phyloP scores from a whole-genome alignment of 2,329 filamentous ascomycete genomes.

The Cordyceps sp. region DNA sequence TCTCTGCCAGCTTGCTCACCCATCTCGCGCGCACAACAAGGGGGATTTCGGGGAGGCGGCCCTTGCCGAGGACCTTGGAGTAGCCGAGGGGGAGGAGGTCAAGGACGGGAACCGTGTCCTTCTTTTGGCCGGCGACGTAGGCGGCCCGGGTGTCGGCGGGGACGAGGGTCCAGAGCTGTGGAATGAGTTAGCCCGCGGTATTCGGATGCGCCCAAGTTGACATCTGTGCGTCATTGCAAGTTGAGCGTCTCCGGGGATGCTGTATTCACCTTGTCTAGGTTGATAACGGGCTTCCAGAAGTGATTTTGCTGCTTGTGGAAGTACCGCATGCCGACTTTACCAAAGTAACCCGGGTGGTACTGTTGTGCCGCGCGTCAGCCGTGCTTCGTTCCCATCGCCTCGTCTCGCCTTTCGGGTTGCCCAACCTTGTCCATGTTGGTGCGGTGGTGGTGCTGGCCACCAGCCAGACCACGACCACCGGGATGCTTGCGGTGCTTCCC shows the following conservation, averaged over 20 bases:
- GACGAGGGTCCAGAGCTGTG: slow-evolving; percentile 85
- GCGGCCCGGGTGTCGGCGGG: slow-evolving; percentile 83
- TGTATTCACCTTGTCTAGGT: slow-evolving; percentile 77
- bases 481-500: slow-evolving; percentile 96
- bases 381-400: not conserved
- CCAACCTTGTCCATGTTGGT: slow-evolving; percentile 57
- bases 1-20: slow-evolving; percentile 90
- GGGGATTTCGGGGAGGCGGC: slow-evolving; percentile 81
- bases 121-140: slow-evolving; percentile 67
- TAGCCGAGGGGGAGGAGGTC: slow-evolving; percentile 95
- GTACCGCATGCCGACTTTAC: slow-evolving; percentile 88
- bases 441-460: slow-evolving; percentile 84
- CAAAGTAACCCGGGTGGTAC: slow-evolving; percentile 98
- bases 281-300: slow-evolving; percentile 98
- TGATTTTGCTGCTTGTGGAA: slow-evolving; percentile 95
- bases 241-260: not conserved
- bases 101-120: slow-evolving; percentile 90
- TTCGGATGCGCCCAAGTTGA: too few species aligned
- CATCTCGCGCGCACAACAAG: slow-evolving; percentile 90
- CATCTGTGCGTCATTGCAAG: too few species aligned
- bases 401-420: slow-evolving; percentile 23
- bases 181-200: slow-evolving; percentile 11
- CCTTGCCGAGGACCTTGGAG: slow-evolving; percentile 98
- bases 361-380: slow-evolving; percentile 26
- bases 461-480: slow-evolving; percentile 74